Evolutionary conservation across 176 grass and related monocot genomes (phyloP), one percentile per base, ranked within the genome.

Genomic region (Triticum aestivum): DNA sequence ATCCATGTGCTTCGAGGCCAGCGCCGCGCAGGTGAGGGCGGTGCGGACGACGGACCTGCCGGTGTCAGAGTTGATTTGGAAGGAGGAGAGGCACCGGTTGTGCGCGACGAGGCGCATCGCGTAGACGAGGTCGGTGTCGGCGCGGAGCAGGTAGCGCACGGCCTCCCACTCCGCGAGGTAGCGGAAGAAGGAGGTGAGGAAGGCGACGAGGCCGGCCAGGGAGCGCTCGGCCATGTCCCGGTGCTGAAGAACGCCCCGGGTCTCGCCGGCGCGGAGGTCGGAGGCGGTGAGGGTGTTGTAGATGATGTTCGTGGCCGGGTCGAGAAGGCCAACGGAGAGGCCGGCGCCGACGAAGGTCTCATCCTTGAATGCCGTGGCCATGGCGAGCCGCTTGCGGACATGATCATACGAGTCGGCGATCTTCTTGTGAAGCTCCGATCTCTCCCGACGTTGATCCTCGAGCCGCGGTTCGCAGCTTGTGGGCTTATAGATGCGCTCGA

Each of bases 131-230:
- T 75, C 42, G 44, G 3, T 0, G 73, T 44, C 73, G 24, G 73
- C 42, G 44, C 49, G 7, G 13, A 75, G 42, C 24, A 75, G 73
- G 73, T 75, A 75, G 24, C 73, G 73, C 73, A 75, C 42, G 14
- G 73, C 73, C 10, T 51, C 44, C 73, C 73, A 75, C 3, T 5
- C 24, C 0, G 11, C 24, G 24, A 75, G 73, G 24, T 75, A 10
- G 42, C 42, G 73, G 73, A 75, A 75, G 73, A 75, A 75, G 73
- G 24, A 52, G 73, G 24, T 30, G 44, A 75, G 44, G 73, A 75
- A 54, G 44, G 73, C 73, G 44, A 75, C 73, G 17, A 75, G 73
- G 8, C 73, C 42, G 11, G 27, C 73, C 7, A 75, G 44, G 24
- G 73, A 75, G 42, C 73, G 73, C 24, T 51, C 24, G 42, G 73